Evolutionary conservation across 2,329 filamentous ascomycete genomes (phyloP), one percentile per base, ranked within the genome.

Genomic region (Cercospora sp.): DNA sequence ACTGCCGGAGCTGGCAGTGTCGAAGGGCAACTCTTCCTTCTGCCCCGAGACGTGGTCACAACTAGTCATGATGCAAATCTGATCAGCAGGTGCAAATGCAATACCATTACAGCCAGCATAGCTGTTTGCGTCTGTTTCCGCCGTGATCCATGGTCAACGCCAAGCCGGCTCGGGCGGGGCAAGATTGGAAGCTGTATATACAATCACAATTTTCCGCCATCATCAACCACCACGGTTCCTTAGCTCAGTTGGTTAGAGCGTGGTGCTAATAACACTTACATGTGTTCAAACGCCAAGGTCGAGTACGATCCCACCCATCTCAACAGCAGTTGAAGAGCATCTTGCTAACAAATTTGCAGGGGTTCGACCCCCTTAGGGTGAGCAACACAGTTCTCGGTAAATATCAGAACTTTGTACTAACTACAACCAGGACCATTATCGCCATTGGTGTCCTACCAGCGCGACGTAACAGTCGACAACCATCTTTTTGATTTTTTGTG

Each of bases 171-270:
- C 30, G 3, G 8, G 18, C 8, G 32, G 28, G 8, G 8, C 2
- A 18, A 5, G 2, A 30, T 7, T 18, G 9, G 13, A 7, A 26
- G 24, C 26, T 5, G 2, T 7, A 58, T 34, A 32, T 34, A 2
- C 3, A 7, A 5, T 1, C 8, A 24, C 9, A 3, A 26, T 53
- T 53, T n/a, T 16, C 26, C 5, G 6, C 8, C 8, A 2, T 0
- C 18, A 59, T n/a, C n/a, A 59, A 32, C 3, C 16, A 18, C 30
- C 28, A 37, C 55, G 32, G 55, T 59, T 55, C 49, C 49, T 55
- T 55, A 55, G 49, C 49, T 55, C 55, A 59, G 55, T 59, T 59
- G 55, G 55, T 59, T 59, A 59, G 55, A 59, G 55, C 55, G 55
- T 59, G 55, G 55, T 59, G 55, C 55, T 59, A 59, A 59, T 59